phyloP scores from a whole-genome alignment of 306 rosid species.

The Astragalus membranaceus region DNA sequence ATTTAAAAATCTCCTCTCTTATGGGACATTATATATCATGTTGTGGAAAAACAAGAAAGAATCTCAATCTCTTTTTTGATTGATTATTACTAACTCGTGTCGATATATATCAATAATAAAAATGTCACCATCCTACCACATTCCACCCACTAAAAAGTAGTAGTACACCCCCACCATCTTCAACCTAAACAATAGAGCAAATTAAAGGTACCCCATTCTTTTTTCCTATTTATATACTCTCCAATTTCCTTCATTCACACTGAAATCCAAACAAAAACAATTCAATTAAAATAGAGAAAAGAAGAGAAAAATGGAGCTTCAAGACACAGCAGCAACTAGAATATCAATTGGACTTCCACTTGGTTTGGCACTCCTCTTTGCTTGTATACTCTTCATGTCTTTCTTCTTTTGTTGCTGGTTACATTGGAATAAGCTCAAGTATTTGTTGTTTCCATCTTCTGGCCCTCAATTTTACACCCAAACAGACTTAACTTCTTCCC shows the following conservation, averaged over 20 bases:
- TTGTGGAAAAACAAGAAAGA: too few species aligned
- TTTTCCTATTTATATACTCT: slow-evolving; percentile 9
- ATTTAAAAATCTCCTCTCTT: too few species aligned
- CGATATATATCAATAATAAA: not conserved
- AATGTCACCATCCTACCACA: slow-evolving; percentile 15
- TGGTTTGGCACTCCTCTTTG: slow-evolving; percentile 47
- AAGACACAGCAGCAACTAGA: slow-evolving; percentile 22
- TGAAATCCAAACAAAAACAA: not conserved
- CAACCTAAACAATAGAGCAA: slow-evolving; percentile 17
- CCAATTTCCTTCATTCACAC: not conserved
- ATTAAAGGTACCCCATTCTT: not conserved
- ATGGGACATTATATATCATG: too few species aligned
- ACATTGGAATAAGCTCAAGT: slow-evolving; percentile 46
- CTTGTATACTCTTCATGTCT: slow-evolving; percentile 29
- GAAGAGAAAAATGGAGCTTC: slow-evolving; percentile 33
- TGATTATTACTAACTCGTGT: not conserved
- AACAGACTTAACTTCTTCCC: slow-evolving; percentile 19
- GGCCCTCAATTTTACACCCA: slow-evolving; percentile 13
- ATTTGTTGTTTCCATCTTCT: slow-evolving; percentile 25
- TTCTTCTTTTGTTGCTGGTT: slow-evolving; percentile 53
- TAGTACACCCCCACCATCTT: slow-evolving; percentile 22
- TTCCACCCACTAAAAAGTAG: slow-evolving; percentile 4
- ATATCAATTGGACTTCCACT: slow-evolving; percentile 47
- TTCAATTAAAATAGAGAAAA: not conserved
- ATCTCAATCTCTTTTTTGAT: too few species aligned